A percentile compares a stretch with the other conserved stretches of the same genome.
These are phyloP conservation scores for Orbilia oligospora DNA, from an alignment of 2,329 filamentous ascomycete genomes.

Conservation along the genomic window DNA sequence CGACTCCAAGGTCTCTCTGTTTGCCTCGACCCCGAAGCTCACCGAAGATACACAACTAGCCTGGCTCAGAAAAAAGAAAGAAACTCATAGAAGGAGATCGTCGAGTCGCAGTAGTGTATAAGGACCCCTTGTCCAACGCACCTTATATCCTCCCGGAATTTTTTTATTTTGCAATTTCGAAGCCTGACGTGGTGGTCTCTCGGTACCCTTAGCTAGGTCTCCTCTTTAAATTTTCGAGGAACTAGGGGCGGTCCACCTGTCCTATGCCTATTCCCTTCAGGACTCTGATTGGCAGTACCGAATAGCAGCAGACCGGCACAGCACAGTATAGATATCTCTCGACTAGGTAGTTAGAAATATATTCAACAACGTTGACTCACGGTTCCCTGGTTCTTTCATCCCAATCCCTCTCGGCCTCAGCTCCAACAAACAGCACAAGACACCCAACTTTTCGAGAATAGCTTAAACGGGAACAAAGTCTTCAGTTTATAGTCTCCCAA, in stretches of 20 bases:
- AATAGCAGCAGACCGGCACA: conserved; percentile 53
- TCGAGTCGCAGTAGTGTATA: conserved; percentile 61
- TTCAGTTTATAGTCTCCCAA: conserved; percentile 42
- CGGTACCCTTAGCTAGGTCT: conserved; percentile 57
- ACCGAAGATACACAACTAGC: conserved; percentile 48
- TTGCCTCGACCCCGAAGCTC: conserved; percentile 49
- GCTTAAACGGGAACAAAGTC: conserved; percentile 42
- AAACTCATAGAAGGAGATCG: conserved; percentile 57
- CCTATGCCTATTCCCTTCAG: conserved; percentile 57
- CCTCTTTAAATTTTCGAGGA: conserved; percentile 59
- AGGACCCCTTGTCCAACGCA: conserved; percentile 60
- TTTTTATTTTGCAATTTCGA: conserved; percentile 61
- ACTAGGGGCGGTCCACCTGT: conserved; percentile 61
- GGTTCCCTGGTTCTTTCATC: conserved; percentile 32
- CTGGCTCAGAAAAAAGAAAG: conserved; percentile 50
- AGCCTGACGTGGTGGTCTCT: conserved; percentile 61
- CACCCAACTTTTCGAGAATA: conserved; percentile 49
- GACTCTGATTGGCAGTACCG: conserved; percentile 58
- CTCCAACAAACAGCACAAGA: conserved; percentile 24
- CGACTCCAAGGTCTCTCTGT: conserved; percentile 46
- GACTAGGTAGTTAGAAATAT: conserved; percentile 55
- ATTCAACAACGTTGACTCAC: conserved; percentile 49
- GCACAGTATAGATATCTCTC: conserved; percentile 57
- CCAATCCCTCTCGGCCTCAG: conserved; percentile 24
- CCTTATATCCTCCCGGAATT: conserved; percentile 59